Percentiles rank a stretch among this genome's conserved stretches.
phyloP scores from a whole-genome alignment of 116 monocot species.

The Papilionanthe hybrid region DNA sequence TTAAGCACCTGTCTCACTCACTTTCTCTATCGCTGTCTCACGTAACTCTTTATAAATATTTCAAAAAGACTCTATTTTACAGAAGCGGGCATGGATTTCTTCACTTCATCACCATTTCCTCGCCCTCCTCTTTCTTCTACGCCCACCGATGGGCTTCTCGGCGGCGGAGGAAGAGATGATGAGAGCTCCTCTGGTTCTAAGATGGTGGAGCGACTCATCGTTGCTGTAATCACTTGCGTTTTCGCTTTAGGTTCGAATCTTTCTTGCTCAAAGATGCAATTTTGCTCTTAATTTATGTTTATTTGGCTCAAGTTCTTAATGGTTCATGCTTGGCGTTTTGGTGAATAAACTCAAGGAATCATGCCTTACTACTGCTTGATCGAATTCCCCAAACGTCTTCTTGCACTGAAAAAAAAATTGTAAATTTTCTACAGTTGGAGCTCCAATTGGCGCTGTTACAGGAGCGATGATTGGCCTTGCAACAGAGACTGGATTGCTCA shows the following conservation, averaged over 20 bases:
- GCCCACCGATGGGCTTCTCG: neutral
- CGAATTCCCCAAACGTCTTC: neutral
- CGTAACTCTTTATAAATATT: conserved; percentile 9
- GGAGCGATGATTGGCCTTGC: conserved; percentile 44
- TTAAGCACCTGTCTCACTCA: neutral
- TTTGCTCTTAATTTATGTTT: neutral
- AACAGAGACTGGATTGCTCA: conserved; percentile 44
- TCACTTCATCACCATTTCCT: conserved; percentile 7
- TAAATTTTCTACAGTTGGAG: conserved; percentile 31
- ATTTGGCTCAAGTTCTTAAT: neutral
- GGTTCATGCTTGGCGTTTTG: neutral
- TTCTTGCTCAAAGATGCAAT: neutral
- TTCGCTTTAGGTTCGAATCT: conserved; percentile 28
- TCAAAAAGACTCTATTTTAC: neutral
- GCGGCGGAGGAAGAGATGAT: neutral
- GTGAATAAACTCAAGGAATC: neutral
- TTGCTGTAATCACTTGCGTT: conserved; percentile 30
- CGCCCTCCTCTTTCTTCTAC: conserved; percentile 4
- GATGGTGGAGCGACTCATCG: conserved; percentile 27
- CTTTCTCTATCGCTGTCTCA: conserved; percentile 2
- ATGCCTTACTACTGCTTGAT: conserved; percentile 1
- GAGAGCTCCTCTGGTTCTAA: conserved; percentile 15
- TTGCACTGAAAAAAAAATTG: neutral
- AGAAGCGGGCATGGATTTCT: conserved; percentile 16
- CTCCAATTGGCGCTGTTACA: conserved; percentile 30